Percentiles rank a stretch among this genome's conserved stretches.
Evolutionary conservation across 768 basidiomycete species (phyloP).

Genomic region (Cantharellus cinnabarinus): DNA sequence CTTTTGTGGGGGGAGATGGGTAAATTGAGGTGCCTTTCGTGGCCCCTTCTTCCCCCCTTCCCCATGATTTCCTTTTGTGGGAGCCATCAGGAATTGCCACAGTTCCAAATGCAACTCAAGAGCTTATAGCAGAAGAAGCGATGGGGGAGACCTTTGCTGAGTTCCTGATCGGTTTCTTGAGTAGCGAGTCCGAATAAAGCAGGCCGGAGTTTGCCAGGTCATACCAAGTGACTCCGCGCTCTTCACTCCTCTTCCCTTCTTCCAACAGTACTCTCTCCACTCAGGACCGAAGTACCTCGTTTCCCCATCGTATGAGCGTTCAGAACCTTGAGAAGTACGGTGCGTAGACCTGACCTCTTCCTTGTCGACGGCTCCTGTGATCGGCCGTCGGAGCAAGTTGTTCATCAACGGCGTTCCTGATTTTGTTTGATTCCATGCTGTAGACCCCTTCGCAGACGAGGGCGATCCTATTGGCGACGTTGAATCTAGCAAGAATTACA

Average conservation of each 20-base stretch:
- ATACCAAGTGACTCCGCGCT: background rate
- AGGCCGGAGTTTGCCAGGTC: constrained; percentile 2
- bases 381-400: background rate
- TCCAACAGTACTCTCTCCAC: constrained; percentile 15
- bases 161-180: background rate
- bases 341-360: constrained; percentile 13
- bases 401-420: background rate
- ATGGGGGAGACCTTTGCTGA: background rate
- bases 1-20: constrained; percentile 2
- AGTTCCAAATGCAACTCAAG: background rate
- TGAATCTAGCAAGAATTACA: constrained; percentile 63
- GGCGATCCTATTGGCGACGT: constrained; percentile 64
- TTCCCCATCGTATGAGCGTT: constrained; percentile 70
- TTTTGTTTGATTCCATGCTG: background rate
- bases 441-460: constrained; percentile 94
- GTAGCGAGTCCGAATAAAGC: background rate
- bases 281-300: constrained; percentile 16
- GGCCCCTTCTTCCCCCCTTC: background rate
- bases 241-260: background rate
- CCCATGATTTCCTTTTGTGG: background rate
- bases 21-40: constrained; percentile 3
- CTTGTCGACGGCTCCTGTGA: background rate
- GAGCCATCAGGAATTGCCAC: background rate
- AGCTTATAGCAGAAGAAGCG: background rate
- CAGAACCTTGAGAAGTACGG: constrained; percentile 77